Base-by-base conservation (phyloP, 2,329 filamentous ascomycete genomes). In the Monosporascus sp. region DNA sequence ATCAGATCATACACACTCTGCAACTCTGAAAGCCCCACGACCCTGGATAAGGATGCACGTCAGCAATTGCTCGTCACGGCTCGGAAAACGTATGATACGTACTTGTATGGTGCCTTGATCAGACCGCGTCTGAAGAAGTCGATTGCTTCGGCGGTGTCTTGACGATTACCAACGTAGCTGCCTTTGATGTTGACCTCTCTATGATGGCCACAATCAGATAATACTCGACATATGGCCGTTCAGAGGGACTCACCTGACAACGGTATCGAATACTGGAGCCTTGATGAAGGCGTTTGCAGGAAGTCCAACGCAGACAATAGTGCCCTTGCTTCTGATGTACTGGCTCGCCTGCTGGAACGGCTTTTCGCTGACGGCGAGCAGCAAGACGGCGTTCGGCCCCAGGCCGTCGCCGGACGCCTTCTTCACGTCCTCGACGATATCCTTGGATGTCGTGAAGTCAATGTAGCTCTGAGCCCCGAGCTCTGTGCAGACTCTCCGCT, bases 281-380 rank as follows among this genome's bases (percentile, higher is more conserved):
- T 82, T 82, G 59, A 97, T 80, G 72, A 79, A 88, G 2, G 92
- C 91, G 59, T 86, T 80, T 38, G 89, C 87, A 5, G 93, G 93
- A 26, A 97, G 78, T 66, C 92, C 93, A 65, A 97, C 94, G 74
- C 89, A 93, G 58, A 97, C 82, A 66, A 97, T 88, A 40, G 84
- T 81, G 55, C 93, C 93, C 56, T 85, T 84, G 52, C 90, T 82
- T 55, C 93, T 88, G 58, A 96, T 87, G 73, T 97, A 96, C 72
- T 82, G 86, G 48, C 89, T 85, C 43, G 93, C 93, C 77, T 97
- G 92, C 76, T 96, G 91, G 85, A 97, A 97, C 51, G 93, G 93
- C 78, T 87, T 90, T 81, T 97, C 92, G 63, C 79, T 82, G 50
- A 90, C 91, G 57, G 93, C 92, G 56, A 97, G 84, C 45, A 97